These are phyloP conservation scores for Spongispora temasekensis DNA, from an alignment of 1,284 basidiomycete species.

Conservation along the genomic window DNA sequence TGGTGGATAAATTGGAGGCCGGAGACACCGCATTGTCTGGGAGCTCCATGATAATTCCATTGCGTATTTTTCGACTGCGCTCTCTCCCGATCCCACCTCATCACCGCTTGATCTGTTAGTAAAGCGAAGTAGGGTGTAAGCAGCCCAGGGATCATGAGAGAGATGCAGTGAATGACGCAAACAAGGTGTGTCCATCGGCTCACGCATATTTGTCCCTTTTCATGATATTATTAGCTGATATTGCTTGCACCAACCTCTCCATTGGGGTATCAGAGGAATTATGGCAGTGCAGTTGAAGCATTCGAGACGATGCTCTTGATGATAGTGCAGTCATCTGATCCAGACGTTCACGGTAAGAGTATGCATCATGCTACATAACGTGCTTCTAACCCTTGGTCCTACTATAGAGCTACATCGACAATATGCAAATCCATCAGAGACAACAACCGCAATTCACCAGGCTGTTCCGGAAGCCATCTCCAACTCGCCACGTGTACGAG, in stretches of 20 bases:
- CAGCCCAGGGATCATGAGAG: neutral
- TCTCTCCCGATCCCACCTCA: neutral
- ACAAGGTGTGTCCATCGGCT: neutral
- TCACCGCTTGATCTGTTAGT: neutral
- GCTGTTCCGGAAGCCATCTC: no score
- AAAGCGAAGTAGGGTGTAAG: neutral
- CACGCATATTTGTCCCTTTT: neutral
- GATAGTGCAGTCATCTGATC: neutral
- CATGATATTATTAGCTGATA: neutral
- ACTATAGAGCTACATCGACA: neutral
- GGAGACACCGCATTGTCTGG: neutral
- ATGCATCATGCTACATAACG: no score
- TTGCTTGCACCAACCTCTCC: neutral
- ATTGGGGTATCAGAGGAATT: neutral
- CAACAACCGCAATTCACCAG: no score
- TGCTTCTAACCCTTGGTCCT: neutral
- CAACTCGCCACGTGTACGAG: neutral
- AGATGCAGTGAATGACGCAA: neutral
- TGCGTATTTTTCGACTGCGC: neutral
- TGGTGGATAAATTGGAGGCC: neutral
- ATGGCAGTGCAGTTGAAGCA: neutral
- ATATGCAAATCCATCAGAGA: neutral
- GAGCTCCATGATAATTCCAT: neutral
- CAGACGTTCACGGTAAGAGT: neutral
- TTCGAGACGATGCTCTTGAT: neutral